These are phyloP conservation scores for Mycena sanguinolenta DNA, from an alignment of 768 basidiomycete genomes.

Conservation along the genomic window DNA sequence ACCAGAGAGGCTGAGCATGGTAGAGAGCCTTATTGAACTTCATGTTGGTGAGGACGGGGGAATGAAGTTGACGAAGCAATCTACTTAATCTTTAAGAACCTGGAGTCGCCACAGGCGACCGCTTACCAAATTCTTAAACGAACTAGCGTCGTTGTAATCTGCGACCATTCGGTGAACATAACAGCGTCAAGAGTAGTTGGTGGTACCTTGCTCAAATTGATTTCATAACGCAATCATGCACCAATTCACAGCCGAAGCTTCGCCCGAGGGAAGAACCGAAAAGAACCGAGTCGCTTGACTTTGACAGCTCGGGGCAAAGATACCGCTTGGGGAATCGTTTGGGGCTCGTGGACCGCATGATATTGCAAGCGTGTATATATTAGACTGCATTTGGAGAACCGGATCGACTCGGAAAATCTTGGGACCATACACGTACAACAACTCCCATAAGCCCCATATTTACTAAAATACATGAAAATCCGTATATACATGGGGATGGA, in stretches of 20 bases:
- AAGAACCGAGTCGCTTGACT: background rate
- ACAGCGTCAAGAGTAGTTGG: background rate
- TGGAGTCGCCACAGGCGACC: background rate
- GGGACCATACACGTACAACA: background rate
- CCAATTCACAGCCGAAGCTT: no score
- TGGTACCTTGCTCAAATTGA: background rate
- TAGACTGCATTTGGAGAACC: background rate
- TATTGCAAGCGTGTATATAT: background rate
- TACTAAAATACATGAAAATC: background rate
- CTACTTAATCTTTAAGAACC: background rate
- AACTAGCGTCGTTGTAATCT: background rate
- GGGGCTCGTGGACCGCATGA: background rate
- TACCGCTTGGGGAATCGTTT: background rate
- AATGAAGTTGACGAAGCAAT: background rate
- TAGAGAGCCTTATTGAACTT: background rate
- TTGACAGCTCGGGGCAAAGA: background rate
- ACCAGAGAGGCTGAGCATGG: background rate
- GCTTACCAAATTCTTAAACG: background rate
- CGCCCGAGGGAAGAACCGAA: background rate
- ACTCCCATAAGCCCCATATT: no score
- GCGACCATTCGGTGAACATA: background rate
- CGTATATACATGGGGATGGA: background rate
- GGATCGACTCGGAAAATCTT: background rate
- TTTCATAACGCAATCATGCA: background rate
- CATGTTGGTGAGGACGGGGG: background rate